These are phyloP conservation scores for Byssoonygena ceratinophila DNA, from an alignment of 2,329 filamentous ascomycete genomes.

Conservation along the genomic window DNA sequence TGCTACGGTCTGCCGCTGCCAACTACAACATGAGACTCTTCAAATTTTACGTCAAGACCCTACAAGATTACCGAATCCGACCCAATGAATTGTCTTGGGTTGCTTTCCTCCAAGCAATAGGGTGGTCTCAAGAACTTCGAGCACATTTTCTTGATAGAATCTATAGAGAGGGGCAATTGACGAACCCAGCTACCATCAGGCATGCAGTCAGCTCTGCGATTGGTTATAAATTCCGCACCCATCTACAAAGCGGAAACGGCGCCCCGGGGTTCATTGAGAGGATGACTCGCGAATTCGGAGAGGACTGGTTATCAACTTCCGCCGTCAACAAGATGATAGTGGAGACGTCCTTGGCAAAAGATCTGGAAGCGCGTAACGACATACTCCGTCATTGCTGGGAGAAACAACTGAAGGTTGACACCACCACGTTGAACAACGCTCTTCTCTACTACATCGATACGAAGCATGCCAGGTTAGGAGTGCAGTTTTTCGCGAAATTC, in stretches of 20 bases:
- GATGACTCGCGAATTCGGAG: slow-evolving; percentile 30
- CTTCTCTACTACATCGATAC: slow-evolving; percentile 22
- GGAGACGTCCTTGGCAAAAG: slow-evolving; percentile 21
- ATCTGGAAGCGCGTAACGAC: slow-evolving; percentile 22
- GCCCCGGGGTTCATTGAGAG: slow-evolving; percentile 29
- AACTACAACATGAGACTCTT: slow-evolving; percentile 33
- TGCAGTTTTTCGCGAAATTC: slow-evolving; percentile 18
- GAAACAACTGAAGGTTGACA: slow-evolving; percentile 22
- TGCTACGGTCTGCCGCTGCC: slow-evolving; percentile 32
- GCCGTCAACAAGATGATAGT: slow-evolving; percentile 32
- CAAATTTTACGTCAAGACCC: slow-evolving; percentile 28
- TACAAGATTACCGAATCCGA: slow-evolving; percentile 29
- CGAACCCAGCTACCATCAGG: not conserved
- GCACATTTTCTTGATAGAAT: slow-evolving; percentile 5
- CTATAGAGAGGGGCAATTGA: not conserved
- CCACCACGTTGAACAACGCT: slow-evolving; percentile 24
- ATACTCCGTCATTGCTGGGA: slow-evolving; percentile 27
- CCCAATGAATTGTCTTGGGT: slow-evolving; percentile 38
- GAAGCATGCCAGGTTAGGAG: slow-evolving; percentile 15
- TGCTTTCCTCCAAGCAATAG: slow-evolving; percentile 26
- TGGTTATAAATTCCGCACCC: slow-evolving; percentile 24
- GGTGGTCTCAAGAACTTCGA: not conserved
- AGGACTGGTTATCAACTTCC: slow-evolving; percentile 30
- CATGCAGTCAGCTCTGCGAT: slow-evolving; percentile 22
- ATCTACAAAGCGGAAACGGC: slow-evolving; percentile 27